Evolutionary conservation across 805 yeast genomes (phyloP), one percentile per base, ranked within the genome.

Genomic region (Lipomyces chichibuensis): DNA sequence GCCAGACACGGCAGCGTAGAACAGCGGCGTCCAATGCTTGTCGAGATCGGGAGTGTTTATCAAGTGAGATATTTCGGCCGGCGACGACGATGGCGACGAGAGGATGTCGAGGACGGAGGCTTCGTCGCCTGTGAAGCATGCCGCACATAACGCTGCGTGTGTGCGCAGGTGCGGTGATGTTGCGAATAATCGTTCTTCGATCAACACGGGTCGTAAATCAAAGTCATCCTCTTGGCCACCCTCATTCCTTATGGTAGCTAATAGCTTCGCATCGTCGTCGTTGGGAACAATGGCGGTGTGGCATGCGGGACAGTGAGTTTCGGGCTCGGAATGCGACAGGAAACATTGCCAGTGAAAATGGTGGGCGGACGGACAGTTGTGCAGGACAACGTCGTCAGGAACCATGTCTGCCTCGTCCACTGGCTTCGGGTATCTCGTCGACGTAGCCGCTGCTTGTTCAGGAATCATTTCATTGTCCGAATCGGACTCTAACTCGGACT

Each of bases 111-210:
- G 62, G 17, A 70, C 71, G 14, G 64, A 51, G 25, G 57, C 69
- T 33, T 70, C 72, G 62, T 66, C 70, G 32, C 72, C 72, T 7
- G 51, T 25, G 46, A 69, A 66, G 53, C 71, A 69, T 3, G 71
- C 71, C 17, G 55, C 65, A 49, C 52, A 65, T 9, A 69, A 53
- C 14, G 71, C 71, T 7, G 67, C 71, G 27, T 61, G 62, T 46
- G 61, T 35, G 29, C 67, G 67, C 32, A 65, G 43, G 9, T 23
- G 46, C 2, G 71, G 71, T 23, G 67, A 46, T 1, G 52, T 37
- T 4, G 56, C 37, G 53, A 67, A 63, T 7, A 49, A 17, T 33
- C 70, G 67, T 33, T 63, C 70, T 55, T 66, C 67, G 13, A 17
- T 23, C 9, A 69, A 37, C 17, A 62, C 49, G 2, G 59, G 63